Evolutionary conservation across 768 basidiomycete species (phyloP).

Genomic region (Collybia nuda): DNA sequence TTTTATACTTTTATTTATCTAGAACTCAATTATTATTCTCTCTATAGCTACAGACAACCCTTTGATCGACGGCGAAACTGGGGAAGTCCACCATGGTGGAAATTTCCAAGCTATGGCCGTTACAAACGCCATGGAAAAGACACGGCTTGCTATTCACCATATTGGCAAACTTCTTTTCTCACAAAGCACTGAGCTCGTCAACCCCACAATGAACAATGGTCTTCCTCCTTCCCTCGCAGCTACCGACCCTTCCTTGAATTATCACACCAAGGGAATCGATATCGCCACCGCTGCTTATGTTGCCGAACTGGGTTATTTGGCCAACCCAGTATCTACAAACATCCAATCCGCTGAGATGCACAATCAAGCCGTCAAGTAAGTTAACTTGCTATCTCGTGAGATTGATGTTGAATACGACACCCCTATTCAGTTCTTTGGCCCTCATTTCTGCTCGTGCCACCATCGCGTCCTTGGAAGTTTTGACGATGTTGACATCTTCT

Average conservation of each 20-base stretch:
- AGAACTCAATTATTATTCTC: slow-evolving; percentile 5
- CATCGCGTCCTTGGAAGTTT: slow-evolving; percentile 72
- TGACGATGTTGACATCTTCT: slow-evolving; percentile 70
- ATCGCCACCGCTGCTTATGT: slow-evolving; percentile 83
- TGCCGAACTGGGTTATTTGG: slow-evolving; percentile 78
- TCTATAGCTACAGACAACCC: slow-evolving; percentile 82
- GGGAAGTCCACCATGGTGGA: slow-evolving; percentile 75
- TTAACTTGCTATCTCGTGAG: slow-evolving; percentile 9
- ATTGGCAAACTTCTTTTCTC: slow-evolving; percentile 70
- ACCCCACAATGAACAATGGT: slow-evolving; percentile 79
- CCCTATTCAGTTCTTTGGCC: slow-evolving; percentile 64
- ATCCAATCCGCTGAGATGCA: slow-evolving; percentile 91
- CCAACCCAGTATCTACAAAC: slow-evolving; percentile 81
- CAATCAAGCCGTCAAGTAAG: slow-evolving; percentile 89
- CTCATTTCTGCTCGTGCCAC: slow-evolving; percentile 83
- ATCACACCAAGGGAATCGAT: slow-evolving; percentile 83
- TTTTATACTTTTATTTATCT: neutral
- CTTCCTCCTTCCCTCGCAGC: slow-evolving; percentile 79
- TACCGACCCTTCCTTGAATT: slow-evolving; percentile 79
- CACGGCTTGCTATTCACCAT: slow-evolving; percentile 69
- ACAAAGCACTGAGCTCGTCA: slow-evolving; percentile 69
- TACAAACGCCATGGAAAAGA: slow-evolving; percentile 87
- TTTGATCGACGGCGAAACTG: slow-evolving; percentile 67
- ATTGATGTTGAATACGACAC: slow-evolving; percentile 9
- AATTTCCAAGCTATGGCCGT: slow-evolving; percentile 91